Base-by-base conservation (phyloP, 495 filamentous ascomycete genomes). In the Annulohypoxylon nitens region DNA sequence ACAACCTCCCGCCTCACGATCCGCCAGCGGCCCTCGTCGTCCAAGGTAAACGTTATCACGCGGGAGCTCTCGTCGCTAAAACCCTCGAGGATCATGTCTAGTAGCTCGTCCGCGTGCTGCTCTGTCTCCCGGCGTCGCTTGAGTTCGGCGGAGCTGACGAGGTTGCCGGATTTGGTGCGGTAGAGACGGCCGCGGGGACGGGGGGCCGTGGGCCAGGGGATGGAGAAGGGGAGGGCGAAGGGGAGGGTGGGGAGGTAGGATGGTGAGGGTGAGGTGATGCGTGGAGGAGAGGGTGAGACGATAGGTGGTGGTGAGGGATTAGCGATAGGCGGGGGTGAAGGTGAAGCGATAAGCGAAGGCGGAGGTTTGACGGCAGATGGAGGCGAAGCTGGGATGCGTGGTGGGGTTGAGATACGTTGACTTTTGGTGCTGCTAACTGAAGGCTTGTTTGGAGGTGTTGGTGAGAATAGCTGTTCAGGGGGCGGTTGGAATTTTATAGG, bases 21-120 rank as follows among this genome's bases (percentile, higher is more conserved):
- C n/a, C 77, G 74, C 80, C 77, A 83, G 54, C 70, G 74, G 43
- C 75, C 78, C 18, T 45, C 64, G 34, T 75, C 73, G 50, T 79
- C 67, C 63, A 76, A 51, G 48, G 16, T 3, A 25, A 77, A 69
- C 7, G 63, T 45, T 7, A 72, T 14, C 45, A 45, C 36, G 41
- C 26, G 37, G 12, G 61, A 55, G 5, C 3, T 30, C 8, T 58
- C 59, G 3, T 51, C 30, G 12, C 47, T 43, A 10, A 79, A 59
- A 8, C 69, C 78, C 14, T 74, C 67, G 54, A 79, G 55, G 6
- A 79, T 61, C 48, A 75, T 62, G 18, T 78, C 63, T 9, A 79
- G 66, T 2, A 73, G 34, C 59, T 75, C 73, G 0, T 67, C 53
- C 12, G 59, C 69, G 20, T 73, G 51, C 16, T 36, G 37, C 41